phyloP scores from a whole-genome alignment of 2,329 filamentous ascomycete genomes.

The Orbilia javanica region DNA sequence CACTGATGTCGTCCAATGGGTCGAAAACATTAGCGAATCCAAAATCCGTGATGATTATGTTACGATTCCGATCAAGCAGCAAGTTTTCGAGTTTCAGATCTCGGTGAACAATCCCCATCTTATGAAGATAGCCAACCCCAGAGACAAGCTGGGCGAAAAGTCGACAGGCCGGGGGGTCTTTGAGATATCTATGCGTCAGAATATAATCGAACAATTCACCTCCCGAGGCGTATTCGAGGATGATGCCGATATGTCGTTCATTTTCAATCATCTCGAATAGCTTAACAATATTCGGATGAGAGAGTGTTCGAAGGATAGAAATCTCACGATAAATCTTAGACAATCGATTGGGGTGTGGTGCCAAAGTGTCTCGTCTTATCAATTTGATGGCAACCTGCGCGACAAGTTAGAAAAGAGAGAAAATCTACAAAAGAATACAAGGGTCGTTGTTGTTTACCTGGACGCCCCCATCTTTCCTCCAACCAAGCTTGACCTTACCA shows the following conservation, averaged over 20 bases:
- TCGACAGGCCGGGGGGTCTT: constrained; percentile 88
- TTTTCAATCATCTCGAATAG: constrained; percentile 99
- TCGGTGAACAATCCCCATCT: constrained; percentile 97
- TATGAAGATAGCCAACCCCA: constrained; percentile 96
- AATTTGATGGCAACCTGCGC: constrained; percentile 94
- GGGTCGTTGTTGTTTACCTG: constrained; percentile 70
- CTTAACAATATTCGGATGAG: constrained; percentile 96
- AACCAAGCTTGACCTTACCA: constrained; percentile 97
- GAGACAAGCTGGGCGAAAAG: constrained; percentile 96
- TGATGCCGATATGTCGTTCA: constrained; percentile 95
- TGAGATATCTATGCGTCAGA: constrained; percentile 93
- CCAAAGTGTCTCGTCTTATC: constrained; percentile 90
- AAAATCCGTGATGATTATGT: constrained; percentile 99
- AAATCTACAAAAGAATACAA: not conserved
- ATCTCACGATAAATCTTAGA: constrained; percentile 99
- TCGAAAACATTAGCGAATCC: constrained; percentile 99
- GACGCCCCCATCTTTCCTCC: constrained; percentile 94
- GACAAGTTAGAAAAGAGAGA: constrained; percentile 45
- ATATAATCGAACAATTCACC: constrained; percentile 99
- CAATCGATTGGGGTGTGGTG: constrained; percentile 86
- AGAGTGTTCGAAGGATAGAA: constrained; percentile 84
- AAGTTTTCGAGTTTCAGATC: constrained; percentile 97
- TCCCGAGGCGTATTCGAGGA: constrained; percentile 96
- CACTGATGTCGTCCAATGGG: constrained; percentile 84
- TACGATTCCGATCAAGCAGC: constrained; percentile 92